phyloP scores from a whole-genome alignment of 108 stramenopile genomes.

The Phaeodactylum tricornutum region DNA sequence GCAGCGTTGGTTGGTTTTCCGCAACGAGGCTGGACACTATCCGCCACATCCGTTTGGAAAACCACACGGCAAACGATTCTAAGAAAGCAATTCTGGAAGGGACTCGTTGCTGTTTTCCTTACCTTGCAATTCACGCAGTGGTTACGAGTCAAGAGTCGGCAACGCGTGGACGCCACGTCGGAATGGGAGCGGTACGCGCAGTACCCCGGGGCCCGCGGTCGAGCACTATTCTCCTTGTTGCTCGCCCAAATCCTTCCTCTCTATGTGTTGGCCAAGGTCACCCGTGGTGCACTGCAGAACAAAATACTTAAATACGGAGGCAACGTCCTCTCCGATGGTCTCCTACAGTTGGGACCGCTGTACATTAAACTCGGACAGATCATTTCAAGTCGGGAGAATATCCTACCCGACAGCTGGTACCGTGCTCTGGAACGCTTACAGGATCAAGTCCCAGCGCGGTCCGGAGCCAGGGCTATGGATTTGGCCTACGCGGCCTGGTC shows the following conservation, averaged over 20 bases:
- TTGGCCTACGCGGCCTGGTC: slow-evolving; percentile 62
- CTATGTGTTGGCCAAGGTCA: slow-evolving; percentile 2
- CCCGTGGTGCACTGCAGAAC: background rate
- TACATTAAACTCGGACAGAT: slow-evolving; percentile 94
- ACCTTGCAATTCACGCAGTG: too few species aligned
- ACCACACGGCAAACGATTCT: too few species aligned
- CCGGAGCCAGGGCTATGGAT: slow-evolving; percentile 69
- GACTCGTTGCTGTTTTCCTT: too few species aligned
- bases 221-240: slow-evolving; percentile 5
- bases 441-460: slow-evolving; percentile 83
- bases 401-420: slow-evolving; percentile 82
- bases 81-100: too few species aligned
- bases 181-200: slow-evolving; percentile 79
- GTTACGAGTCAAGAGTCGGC: slow-evolving; percentile 31
- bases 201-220: slow-evolving; percentile 49
- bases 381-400: slow-evolving; percentile 74
- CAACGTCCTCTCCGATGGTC: slow-evolving; percentile 42
- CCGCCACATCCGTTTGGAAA: too few species aligned
- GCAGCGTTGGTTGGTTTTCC: too few species aligned
- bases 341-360: slow-evolving; percentile 76
- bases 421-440: slow-evolving; percentile 80
- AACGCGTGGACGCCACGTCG: slow-evolving; percentile 55
- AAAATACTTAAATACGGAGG: slow-evolving; percentile 18
- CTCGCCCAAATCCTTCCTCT: slow-evolving; percentile 8
- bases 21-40: too few species aligned